Percentiles rank a stretch among this genome's conserved stretches.
These are phyloP conservation scores for Daedalea quercina DNA, from an alignment of 768 basidiomycete species.

Conservation along the genomic window DNA sequence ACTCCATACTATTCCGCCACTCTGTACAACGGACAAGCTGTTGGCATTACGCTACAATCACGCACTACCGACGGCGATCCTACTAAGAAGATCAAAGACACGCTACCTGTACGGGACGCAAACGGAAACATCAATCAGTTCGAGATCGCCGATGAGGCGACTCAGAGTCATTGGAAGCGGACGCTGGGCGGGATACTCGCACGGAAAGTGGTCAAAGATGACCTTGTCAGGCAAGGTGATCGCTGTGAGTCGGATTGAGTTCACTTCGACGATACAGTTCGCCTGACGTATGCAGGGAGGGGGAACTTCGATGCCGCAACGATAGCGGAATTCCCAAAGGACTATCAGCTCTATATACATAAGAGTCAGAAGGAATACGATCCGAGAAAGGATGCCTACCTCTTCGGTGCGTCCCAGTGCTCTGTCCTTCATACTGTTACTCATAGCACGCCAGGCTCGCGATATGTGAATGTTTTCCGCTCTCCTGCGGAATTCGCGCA, in stretches of 20 bases:
- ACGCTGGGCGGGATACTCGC: slow-evolving; percentile 14
- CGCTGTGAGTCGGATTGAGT: slow-evolving; percentile 7
- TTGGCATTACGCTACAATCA: slow-evolving; percentile 3
- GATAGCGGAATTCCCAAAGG: slow-evolving; percentile 11
- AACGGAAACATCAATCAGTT: slow-evolving; percentile 13
- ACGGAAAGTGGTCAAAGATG: slow-evolving; percentile 9
- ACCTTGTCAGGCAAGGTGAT: slow-evolving; percentile 3
- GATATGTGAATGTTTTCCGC: slow-evolving; percentile 12
- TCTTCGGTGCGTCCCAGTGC: slow-evolving; percentile 13
- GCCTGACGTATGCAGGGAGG: neutral
- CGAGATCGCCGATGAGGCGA: slow-evolving; percentile 9
- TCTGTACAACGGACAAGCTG: slow-evolving; percentile 1
- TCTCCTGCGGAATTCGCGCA: slow-evolving; percentile 20
- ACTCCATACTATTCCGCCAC: slow-evolving; percentile 1
- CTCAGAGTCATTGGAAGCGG: slow-evolving; percentile 10
- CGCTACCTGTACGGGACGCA: slow-evolving; percentile 2
- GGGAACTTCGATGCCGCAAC: neutral
- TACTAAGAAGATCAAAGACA: neutral
- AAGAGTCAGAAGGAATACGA: slow-evolving; percentile 15
- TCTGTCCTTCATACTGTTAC: neutral
- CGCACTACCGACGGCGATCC: slow-evolving; percentile 8
- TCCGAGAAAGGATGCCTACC: slow-evolving; percentile 16
- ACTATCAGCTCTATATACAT: slow-evolving; percentile 18
- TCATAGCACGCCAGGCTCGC: slow-evolving; percentile 9
- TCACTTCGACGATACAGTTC: neutral